phyloP scores from a whole-genome alignment of 345 rosid genomes.

The Eucalyptus tenuipes region DNA sequence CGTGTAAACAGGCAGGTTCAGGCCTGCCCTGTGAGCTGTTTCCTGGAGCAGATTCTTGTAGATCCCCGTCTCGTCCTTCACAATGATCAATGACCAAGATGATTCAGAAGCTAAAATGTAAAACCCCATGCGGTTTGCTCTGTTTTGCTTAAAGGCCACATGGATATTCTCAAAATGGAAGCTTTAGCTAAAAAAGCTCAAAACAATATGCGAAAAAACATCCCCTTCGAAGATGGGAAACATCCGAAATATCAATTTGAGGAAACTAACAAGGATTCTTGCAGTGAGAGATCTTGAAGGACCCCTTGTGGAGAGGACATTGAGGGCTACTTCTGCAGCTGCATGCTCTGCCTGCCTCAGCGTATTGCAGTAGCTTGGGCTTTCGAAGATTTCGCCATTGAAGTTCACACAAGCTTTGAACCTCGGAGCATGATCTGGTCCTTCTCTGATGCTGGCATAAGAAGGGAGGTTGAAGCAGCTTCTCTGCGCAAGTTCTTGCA shows the following conservation, averaged over 20 bases:
- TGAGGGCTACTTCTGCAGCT: constrained; percentile 95
- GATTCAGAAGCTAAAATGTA: background rate
- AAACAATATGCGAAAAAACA: background rate
- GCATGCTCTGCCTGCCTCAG: constrained; percentile 99
- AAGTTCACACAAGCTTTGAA: constrained; percentile 94
- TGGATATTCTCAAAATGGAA: background rate
- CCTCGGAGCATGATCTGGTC: constrained; percentile 99
- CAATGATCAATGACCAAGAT: background rate
- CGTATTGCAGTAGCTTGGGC: constrained; percentile 83
- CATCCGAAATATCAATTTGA: background rate
- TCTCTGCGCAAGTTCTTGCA: constrained; percentile 99
- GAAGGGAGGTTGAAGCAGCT: constrained; percentile 97
- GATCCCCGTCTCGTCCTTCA: constrained; percentile 97
- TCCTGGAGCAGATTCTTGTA: constrained; percentile 94
- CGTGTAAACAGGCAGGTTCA: constrained; percentile 75
- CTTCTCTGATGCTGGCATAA: constrained; percentile 85
- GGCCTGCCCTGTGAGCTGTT: constrained; percentile 89
- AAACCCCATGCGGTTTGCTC: background rate
- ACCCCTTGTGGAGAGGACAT: constrained; percentile 78
- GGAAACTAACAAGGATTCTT: constrained; percentile 60
- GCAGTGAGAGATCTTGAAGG: constrained; percentile 97
- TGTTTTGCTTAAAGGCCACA: background rate
- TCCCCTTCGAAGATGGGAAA: background rate
- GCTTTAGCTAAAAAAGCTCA: background rate
- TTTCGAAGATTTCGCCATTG: constrained; percentile 91